Percentiles rank a stretch among this genome's conserved stretches.
phyloP scores from a whole-genome alignment of 2,329 filamentous ascomycete species.

The Thermomyces lanuginosus region DNA sequence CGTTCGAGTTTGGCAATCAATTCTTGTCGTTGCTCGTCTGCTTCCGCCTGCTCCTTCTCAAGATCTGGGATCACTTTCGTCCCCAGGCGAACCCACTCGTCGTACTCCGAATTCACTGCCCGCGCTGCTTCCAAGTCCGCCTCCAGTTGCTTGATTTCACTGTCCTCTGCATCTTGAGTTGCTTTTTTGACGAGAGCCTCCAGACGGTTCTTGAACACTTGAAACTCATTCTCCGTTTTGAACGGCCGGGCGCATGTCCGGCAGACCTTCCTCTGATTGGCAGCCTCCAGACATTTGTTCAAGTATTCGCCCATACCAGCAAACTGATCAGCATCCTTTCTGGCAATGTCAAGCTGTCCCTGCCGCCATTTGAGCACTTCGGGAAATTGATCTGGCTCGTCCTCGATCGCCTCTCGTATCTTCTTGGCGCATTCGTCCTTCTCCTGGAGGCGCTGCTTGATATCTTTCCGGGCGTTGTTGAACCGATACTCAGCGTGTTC shows the following conservation, averaged over 20 bases:
- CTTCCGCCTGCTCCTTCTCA: constrained; percentile 44
- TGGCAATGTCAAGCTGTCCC: constrained; percentile 34
- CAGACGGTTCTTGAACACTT: constrained; percentile 49
- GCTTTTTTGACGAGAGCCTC: constrained; percentile 37
- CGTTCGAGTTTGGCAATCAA: constrained; percentile 48
- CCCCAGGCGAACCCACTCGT: constrained; percentile 55
- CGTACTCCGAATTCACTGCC: constrained; percentile 50
- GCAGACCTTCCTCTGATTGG: constrained; percentile 56
- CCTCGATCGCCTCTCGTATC: constrained; percentile 43
- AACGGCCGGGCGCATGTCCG: constrained; percentile 60
- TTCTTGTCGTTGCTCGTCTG: constrained; percentile 45
- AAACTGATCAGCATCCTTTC: constrained; percentile 50
- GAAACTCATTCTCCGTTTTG: constrained; percentile 41
- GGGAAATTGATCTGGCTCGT: constrained; percentile 34
- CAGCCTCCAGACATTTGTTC: constrained; percentile 46
- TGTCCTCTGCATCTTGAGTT: constrained; percentile 41
- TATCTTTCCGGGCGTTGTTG: constrained; percentile 46
- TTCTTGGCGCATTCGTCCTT: constrained; percentile 44
- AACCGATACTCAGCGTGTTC: constrained; percentile 62
- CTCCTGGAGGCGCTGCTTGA: constrained; percentile 48
- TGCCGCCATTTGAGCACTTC: constrained; percentile 37
- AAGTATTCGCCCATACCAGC: constrained; percentile 58
- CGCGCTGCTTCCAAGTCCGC: constrained; percentile 46
- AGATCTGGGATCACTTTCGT: constrained; percentile 53
- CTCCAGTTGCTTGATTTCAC: constrained; percentile 46